Percentiles rank a stretch among this genome's conserved stretches.
Evolutionary conservation across 2,329 filamentous ascomycete genomes (phyloP).

Genomic region (Rutstroemia sydowiana): DNA sequence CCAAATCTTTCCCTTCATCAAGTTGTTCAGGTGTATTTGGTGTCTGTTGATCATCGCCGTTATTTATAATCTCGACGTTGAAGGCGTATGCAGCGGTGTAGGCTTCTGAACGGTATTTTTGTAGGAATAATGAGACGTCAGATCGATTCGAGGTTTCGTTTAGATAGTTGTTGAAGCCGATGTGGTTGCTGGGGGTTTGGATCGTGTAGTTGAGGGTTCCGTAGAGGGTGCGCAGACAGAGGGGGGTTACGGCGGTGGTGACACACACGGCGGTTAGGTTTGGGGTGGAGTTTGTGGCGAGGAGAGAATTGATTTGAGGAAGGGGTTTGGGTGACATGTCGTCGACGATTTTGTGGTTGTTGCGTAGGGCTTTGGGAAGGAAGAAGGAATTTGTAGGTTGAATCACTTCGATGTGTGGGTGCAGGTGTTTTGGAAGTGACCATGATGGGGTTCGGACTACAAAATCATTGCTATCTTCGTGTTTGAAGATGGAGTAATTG

Average conservation of each 20-base stretch:
- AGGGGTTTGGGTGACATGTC: background rate
- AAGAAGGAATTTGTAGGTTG: slow-evolving; percentile 56
- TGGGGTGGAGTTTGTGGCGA: background rate
- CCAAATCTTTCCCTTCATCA: slow-evolving; percentile 22
- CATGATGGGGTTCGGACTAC: slow-evolving; percentile 46
- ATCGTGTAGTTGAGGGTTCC: slow-evolving; percentile 17
- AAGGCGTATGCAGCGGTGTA: slow-evolving; percentile 11
- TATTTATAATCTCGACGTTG: slow-evolving; percentile 9
- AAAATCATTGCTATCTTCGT: slow-evolving; percentile 40
- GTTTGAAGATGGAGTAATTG: slow-evolving; percentile 44
- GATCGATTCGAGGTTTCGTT: slow-evolving; percentile 18
- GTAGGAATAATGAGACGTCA: slow-evolving; percentile 17
- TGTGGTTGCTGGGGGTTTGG: slow-evolving; percentile 15
- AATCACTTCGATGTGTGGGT: slow-evolving; percentile 50
- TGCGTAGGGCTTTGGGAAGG: slow-evolving; percentile 25
- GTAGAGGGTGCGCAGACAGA: slow-evolving; percentile 23
- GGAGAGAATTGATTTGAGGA: background rate
- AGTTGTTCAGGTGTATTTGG: slow-evolving; percentile 8
- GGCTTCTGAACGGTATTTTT: slow-evolving; percentile 15
- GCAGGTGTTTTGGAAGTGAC: slow-evolving; percentile 50
- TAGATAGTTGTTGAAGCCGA: slow-evolving; percentile 23
- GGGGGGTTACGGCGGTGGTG: slow-evolving; percentile 14
- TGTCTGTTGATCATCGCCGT: slow-evolving; percentile 9
- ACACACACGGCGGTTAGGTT: slow-evolving; percentile 57
- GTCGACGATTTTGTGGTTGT: background rate